These are phyloP conservation scores for Trichoderma sp. DNA, from an alignment of 2,329 filamentous ascomycete genomes.

Conservation along the genomic window DNA sequence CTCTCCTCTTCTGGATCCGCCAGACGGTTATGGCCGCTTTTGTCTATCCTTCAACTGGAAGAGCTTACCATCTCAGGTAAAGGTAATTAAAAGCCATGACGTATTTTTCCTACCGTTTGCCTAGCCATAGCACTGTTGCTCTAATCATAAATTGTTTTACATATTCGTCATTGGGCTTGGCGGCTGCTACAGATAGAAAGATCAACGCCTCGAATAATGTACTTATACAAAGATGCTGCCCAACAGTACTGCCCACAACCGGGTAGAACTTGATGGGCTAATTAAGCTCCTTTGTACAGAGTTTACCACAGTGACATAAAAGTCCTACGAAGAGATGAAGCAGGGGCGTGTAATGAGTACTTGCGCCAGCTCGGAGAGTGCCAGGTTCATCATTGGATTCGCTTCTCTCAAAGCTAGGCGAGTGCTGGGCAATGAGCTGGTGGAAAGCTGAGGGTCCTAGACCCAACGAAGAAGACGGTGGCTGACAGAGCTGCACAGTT, in stretches of 20 bases:
- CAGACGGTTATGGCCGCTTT: background rate
- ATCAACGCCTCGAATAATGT: background rate
- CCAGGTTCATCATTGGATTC: background rate
- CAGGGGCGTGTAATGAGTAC: background rate
- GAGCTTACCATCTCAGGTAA: background rate
- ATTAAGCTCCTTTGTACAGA: background rate
- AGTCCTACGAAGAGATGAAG: background rate
- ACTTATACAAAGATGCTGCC: background rate
- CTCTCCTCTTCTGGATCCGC: slow-evolving; percentile 6
- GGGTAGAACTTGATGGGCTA: background rate
- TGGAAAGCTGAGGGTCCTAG: background rate
- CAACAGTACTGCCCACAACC: background rate
- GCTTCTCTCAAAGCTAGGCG: background rate
- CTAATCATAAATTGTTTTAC: background rate
- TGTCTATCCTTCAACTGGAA: background rate
- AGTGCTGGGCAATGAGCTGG: background rate
- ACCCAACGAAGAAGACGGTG: background rate
- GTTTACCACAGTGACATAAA: background rate
- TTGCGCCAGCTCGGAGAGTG: background rate
- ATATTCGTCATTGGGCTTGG: background rate
- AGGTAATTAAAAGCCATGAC: background rate
- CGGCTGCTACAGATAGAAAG: background rate
- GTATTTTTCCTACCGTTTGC: no score
- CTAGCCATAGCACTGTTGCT: background rate
- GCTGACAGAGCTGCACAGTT: background rate